A percentile compares a stretch with the other conserved stretches of the same genome.
These are phyloP conservation scores for Dovyalis caffra DNA, from an alignment of 345 rosid species.

Conservation along the genomic window DNA sequence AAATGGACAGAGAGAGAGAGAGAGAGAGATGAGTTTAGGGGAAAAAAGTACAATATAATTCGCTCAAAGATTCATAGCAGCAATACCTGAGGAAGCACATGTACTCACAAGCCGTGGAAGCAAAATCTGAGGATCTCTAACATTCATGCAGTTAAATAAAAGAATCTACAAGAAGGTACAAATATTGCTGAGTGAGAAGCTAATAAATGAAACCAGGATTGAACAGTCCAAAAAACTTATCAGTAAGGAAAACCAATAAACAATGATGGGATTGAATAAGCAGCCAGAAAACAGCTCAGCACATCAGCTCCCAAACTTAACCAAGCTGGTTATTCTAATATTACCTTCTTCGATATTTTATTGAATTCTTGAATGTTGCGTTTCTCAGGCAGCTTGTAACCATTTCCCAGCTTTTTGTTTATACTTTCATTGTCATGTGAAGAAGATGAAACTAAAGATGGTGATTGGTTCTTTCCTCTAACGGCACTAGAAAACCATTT, in stretches of 20 bases:
- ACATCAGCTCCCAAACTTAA: not conserved
- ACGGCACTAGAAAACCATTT: slow-evolving; percentile 72
- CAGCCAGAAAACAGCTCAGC: not conserved
- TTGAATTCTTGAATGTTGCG: slow-evolving; percentile 25
- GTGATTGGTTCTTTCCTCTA: slow-evolving; percentile 30
- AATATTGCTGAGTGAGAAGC: slow-evolving; percentile 2
- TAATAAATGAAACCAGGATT: not conserved
- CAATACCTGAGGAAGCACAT: slow-evolving; percentile 70
- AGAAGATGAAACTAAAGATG: slow-evolving; percentile 27
- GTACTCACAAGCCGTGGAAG: slow-evolving; percentile 65
- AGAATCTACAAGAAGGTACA: slow-evolving; percentile 52
- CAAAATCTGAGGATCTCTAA: slow-evolving; percentile 74
- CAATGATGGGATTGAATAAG: slow-evolving; percentile 4
- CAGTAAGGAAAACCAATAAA: not conserved
- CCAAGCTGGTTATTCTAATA: not conserved
- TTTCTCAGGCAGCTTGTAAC: slow-evolving; percentile 30
- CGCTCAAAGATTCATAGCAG: slow-evolving; percentile 8
- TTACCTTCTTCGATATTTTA: slow-evolving; percentile 64
- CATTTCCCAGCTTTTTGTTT: slow-evolving; percentile 35
- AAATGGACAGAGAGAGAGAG: not conserved
- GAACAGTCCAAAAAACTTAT: not conserved
- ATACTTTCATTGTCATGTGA: slow-evolving; percentile 17
- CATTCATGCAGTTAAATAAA: slow-evolving; percentile 89
- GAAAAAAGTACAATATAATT: not conserved
- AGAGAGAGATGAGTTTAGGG: not conserved